Percentiles rank a stretch among this genome's conserved stretches.
Conservation (phyloP, 169 alveolate genomes). For the Babesia gibsoni region DNA sequence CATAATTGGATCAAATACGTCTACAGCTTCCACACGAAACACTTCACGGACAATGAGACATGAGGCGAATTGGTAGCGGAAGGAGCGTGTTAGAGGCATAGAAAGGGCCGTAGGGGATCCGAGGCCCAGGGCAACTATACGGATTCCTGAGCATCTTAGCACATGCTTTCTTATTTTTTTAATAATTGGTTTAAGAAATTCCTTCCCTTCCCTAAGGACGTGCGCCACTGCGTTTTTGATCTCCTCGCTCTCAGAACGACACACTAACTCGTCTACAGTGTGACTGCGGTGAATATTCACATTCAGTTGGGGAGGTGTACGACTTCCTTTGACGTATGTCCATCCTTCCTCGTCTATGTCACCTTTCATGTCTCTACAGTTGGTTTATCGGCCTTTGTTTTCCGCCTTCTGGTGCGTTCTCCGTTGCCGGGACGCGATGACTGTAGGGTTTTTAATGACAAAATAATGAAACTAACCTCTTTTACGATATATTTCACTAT, state of each 20-base stretch:
- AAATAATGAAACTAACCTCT: slow-evolving; percentile 29
- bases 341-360: not conserved
- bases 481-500: slow-evolving; percentile 71
- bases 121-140: slow-evolving; percentile 57
- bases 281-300: slow-evolving; percentile 4
- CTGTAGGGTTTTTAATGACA: not conserved
- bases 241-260: not conserved
- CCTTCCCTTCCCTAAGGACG: not conserved
- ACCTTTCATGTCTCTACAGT: not conserved
- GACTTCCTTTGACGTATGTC: not conserved
- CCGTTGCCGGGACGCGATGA: not conserved
- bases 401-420: slow-evolving; percentile 27
- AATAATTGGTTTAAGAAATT: not conserved
- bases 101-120: slow-evolving; percentile 47
- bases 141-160: not conserved
- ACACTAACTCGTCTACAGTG: slow-evolving; percentile 1
- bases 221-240: not conserved
- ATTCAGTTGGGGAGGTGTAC: not conserved
- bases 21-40: slow-evolving; percentile 4
- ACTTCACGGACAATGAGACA: slow-evolving; percentile 21
- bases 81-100: slow-evolving; percentile 38
- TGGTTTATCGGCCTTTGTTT: slow-evolving; percentile 8
- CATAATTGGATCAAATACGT: slow-evolving; percentile 63
- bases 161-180: not conserved
- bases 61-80: slow-evolving; percentile 31